These are phyloP conservation scores for Xylariomycetidae sp. DNA, from an alignment of 2,329 filamentous ascomycete species.

Conservation along the genomic window DNA sequence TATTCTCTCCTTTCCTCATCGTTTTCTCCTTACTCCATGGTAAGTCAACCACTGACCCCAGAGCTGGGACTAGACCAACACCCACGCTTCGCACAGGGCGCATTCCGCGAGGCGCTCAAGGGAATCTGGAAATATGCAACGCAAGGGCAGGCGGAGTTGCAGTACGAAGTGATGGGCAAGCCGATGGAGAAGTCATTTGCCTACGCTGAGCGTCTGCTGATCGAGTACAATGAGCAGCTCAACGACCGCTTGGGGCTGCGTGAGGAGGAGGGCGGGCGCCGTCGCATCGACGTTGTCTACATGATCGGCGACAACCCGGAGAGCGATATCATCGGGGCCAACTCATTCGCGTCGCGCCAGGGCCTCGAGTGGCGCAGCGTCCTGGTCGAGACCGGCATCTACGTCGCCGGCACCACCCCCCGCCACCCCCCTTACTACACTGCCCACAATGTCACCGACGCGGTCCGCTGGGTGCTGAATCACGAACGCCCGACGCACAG, in stretches of 20 bases:
- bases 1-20: too few species aligned
- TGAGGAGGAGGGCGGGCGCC: neutral
- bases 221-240: slow-evolving; percentile 18
- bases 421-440: slow-evolving; percentile 50
- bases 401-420: slow-evolving; percentile 38
- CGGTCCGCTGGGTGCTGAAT: slow-evolving; percentile 57
- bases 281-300: slow-evolving; percentile 51
- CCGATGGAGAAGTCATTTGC: slow-evolving; percentile 59
- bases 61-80: too few species aligned
- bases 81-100: slow-evolving; percentile 66
- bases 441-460: slow-evolving; percentile 57
- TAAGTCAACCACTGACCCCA: too few species aligned
- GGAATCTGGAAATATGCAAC: slow-evolving; percentile 55
- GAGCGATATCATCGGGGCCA: slow-evolving; percentile 67
- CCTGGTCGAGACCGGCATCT: slow-evolving; percentile 65
- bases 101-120: slow-evolving; percentile 59
- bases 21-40: too few species aligned
- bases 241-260: neutral
- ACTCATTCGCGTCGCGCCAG: slow-evolving; percentile 50
- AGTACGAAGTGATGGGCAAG: slow-evolving; percentile 61
- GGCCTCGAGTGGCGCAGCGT: slow-evolving; percentile 61
- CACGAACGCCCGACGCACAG: slow-evolving; percentile 3
- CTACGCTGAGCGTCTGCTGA: slow-evolving; percentile 59
- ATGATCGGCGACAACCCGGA: slow-evolving; percentile 70
- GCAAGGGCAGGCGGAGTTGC: slow-evolving; percentile 36